A percentile compares a stretch with the other conserved stretches of the same genome.
These are phyloP conservation scores for Neurospora pannonica DNA, from an alignment of 495 filamentous ascomycete species.

Conservation along the genomic window DNA sequence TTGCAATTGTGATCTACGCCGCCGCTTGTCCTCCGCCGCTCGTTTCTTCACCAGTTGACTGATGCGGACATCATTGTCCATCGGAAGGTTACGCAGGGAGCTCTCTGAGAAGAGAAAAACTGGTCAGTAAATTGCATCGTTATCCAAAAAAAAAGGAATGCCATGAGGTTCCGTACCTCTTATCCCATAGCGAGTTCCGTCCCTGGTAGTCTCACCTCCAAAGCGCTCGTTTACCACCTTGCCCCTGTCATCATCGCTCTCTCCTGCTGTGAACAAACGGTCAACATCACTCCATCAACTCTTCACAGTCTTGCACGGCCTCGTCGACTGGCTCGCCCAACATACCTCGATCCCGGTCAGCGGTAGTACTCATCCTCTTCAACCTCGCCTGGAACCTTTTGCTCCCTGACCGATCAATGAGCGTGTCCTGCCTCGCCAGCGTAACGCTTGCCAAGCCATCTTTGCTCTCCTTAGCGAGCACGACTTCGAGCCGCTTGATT, in stretches of 20 bases:
- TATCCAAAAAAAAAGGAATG: not conserved
- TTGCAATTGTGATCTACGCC: not conserved
- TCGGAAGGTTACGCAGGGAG: not conserved
- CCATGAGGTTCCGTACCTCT: not conserved
- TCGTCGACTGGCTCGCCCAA: not conserved
- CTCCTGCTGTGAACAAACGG: not conserved
- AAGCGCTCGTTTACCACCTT: not conserved
- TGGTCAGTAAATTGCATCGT: not conserved
- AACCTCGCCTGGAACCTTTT: conserved; percentile 25
- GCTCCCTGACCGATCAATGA: conserved; percentile 26
- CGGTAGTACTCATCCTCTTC: conserved; percentile 15
- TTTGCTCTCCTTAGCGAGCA: conserved; percentile 34
- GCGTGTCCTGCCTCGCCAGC: conserved; percentile 33
- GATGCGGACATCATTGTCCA: conserved; percentile 7
- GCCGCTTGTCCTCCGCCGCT: conserved; percentile 4
- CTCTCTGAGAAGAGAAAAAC: not conserved
- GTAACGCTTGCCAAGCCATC: conserved; percentile 39
- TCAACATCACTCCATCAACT: not conserved
- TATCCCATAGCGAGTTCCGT: not conserved
- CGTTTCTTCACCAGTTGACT: conserved; percentile 13
- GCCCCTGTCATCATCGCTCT: not conserved
- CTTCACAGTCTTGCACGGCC: not conserved
- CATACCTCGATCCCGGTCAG: conserved; percentile 7
- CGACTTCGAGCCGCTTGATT: conserved; percentile 39
- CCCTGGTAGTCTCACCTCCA: not conserved